Evolutionary conservation across 768 basidiomycete species (phyloP), one percentile per base, ranked within the genome.

Genomic region (Chalciporus piperatus): DNA sequence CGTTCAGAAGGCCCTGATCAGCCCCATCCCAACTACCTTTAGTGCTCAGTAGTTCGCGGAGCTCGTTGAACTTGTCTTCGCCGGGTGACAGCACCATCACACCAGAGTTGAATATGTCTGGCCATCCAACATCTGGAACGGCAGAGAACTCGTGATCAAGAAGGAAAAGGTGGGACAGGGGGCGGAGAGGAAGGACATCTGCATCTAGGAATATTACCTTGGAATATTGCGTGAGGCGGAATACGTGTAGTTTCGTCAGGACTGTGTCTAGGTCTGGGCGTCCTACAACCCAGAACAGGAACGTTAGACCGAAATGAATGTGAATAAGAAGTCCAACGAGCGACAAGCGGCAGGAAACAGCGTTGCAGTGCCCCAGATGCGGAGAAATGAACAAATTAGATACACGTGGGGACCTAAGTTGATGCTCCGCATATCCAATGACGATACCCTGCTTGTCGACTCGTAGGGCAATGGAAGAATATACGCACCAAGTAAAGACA

Each of bases 21-120:
- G 93, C 97, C 9, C 97, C 97, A 63, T 98, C 96, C 87, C 95
- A 98, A 41, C 85, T 87, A 14, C 94, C 96, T 60, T 86, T 87
- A 16, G 82, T 72, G 55, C 83, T 81, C 54, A 94, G 76, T 50
- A 97, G 76, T 14, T 78, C 71, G 54, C 76, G 78, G 51, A 98
- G 75, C 46, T 87, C 78, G 7, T 77, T 73, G 67, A 96, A 99
- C 64, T 94, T 93, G 56, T 85, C 83, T 59, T 89, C 79, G 10
- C 84, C 83, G 1, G 94, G 94, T 47, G 81, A 77, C 33, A 93
- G 70, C 45, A 98, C 93, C 72, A 99, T 79, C 41, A 98, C 85
- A 35, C 97, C 97, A 20, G 95, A 96, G 69, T 99, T 99, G 76
- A 99, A 99, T 55, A 97, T 95, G 71, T 99, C 97, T 37, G 97